Evolutionary conservation across 192 early-diverging fungal genomes (phyloP).

Genomic region (Entomortierella beljakovae): DNA sequence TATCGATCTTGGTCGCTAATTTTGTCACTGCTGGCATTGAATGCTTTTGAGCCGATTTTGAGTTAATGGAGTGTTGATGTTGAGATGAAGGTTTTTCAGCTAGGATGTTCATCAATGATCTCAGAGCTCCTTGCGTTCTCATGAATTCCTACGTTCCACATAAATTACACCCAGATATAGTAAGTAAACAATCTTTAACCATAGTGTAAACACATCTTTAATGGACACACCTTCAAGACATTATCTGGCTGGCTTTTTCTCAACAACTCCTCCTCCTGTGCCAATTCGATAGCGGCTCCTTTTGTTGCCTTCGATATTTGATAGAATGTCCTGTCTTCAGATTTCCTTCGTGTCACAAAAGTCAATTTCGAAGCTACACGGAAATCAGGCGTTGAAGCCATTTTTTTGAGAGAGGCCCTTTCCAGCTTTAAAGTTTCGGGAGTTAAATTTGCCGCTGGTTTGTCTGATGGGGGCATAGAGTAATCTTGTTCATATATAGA

Average conservation of each 20-base stretch:
- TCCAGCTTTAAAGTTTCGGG: not conserved
- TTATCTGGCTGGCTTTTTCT: slow-evolving; percentile 52
- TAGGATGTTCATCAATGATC: slow-evolving; percentile 44
- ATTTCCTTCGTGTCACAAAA: slow-evolving; percentile 36
- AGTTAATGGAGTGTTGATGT: slow-evolving; percentile 6
- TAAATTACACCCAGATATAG: not conserved
- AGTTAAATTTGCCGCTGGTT: not conserved
- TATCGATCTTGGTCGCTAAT: slow-evolving; percentile 51
- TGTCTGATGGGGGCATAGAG: not conserved
- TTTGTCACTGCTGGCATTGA: slow-evolving; percentile 21
- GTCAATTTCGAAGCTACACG: slow-evolving; percentile 13
- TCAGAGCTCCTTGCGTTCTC: slow-evolving; percentile 50
- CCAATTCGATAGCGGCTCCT: slow-evolving; percentile 44
- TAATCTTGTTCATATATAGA: not conserved
- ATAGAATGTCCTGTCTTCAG: slow-evolving; percentile 32
- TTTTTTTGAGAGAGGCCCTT: slow-evolving; percentile 28
- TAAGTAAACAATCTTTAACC: too few species aligned
- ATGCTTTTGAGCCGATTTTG: slow-evolving; percentile 20
- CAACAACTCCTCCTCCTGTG: slow-evolving; percentile 41
- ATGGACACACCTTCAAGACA: slow-evolving; percentile 34
- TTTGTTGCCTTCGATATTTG: slow-evolving; percentile 20
- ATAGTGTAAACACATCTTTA: not conserved
- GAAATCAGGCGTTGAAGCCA: slow-evolving; percentile 40
- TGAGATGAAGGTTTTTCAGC: slow-evolving; percentile 10
- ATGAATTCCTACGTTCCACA: slow-evolving; percentile 39